phyloP scores from a whole-genome alignment of 176 grass and related monocot species.

The Saccharum officinarum region DNA sequence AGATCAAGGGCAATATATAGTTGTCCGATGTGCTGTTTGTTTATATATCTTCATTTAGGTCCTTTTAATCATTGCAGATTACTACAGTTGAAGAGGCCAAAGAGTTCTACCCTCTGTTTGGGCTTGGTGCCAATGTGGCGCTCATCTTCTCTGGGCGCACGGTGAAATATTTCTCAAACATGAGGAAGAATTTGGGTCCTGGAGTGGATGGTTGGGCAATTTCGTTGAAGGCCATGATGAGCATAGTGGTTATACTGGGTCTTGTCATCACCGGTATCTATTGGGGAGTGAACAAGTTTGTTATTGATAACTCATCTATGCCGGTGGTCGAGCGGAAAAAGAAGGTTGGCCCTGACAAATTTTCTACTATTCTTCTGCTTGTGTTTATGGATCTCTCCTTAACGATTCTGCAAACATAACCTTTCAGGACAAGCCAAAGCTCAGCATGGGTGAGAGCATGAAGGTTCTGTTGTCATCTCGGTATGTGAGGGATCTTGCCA shows the following conservation, averaged over 20 bases:
- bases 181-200: slow-evolving; percentile 83
- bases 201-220: slow-evolving; percentile 96
- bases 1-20: not conserved
- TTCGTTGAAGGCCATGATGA: slow-evolving; percentile 97
- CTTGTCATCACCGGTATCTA: slow-evolving; percentile 73
- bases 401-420: slow-evolving; percentile 24
- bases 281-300: slow-evolving; percentile 82
- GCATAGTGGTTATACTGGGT: slow-evolving; percentile 87
- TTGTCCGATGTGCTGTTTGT: not conserved
- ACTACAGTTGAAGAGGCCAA: slow-evolving; percentile 98
- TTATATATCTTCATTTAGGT: not conserved
- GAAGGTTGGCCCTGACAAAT: slow-evolving; percentile 56
- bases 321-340: slow-evolving; percentile 67
- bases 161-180: slow-evolving; percentile 95
- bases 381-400: slow-evolving; percentile 14
- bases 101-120: slow-evolving; percentile 96
- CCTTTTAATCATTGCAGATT: slow-evolving; percentile 55
- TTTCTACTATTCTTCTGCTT: slow-evolving; percentile 9
- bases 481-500: slow-evolving; percentile 99
- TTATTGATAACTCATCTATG: slow-evolving; percentile 68
- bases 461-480: slow-evolving; percentile 90
- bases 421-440: slow-evolving; percentile 87
- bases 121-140: slow-evolving; percentile 89
- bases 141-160: slow-evolving; percentile 97
- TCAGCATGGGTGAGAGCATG: slow-evolving; percentile 91